Base-by-base conservation (phyloP, 257 asterid genomes). In the Striga asiatica region DNA sequence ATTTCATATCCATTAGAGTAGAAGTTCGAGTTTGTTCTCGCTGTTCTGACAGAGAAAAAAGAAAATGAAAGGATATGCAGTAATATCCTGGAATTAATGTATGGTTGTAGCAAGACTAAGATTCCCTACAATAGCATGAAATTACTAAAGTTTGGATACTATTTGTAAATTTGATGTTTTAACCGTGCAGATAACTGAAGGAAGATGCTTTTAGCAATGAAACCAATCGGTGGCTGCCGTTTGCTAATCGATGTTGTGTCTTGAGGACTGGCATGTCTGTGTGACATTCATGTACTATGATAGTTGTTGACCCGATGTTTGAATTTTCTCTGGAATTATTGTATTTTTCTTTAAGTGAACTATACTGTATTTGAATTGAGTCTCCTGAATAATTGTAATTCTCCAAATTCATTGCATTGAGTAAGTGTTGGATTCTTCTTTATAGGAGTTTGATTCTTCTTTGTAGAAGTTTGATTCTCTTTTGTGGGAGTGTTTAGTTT, bases 131-230 rank as follows among this genome's bases (percentile, higher is more conserved):
- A 41, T 12, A 22, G 49, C 19, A 8, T 23, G 0, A 31, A 54
- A 50, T 16, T n/a, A 32, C 59, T 14, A 28, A 6, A 52, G 42
- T 55, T 53, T 8, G 12, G 16, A 19, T 1, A 2, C 65, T 41
- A 19, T 61, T 39, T 8, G 13, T 16, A 4, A 45, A 14, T 20
- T 11, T 8, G 9, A 2, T 0, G 13, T 24, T 47, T 28, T 22
- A 41, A 52, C 18, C 53, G 22, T 31, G 54, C 82, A 77, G 95
- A 82, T 78, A 72, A 68, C 56, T 86, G 81, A 83, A 67, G 62
- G 74, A 39, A 52, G 72, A 62, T 19, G 47, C 28, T 10, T 23
- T 8, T 57, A 41, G 53, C 34, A 62, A 61, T 61, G 54, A 58
- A 54, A 23, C 66, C 55, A 27, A 45, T 60, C 61, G 12, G 48